Conservation (phyloP, 139 green algal genomes). For the Chlamydomonas schloesseri region DNA sequence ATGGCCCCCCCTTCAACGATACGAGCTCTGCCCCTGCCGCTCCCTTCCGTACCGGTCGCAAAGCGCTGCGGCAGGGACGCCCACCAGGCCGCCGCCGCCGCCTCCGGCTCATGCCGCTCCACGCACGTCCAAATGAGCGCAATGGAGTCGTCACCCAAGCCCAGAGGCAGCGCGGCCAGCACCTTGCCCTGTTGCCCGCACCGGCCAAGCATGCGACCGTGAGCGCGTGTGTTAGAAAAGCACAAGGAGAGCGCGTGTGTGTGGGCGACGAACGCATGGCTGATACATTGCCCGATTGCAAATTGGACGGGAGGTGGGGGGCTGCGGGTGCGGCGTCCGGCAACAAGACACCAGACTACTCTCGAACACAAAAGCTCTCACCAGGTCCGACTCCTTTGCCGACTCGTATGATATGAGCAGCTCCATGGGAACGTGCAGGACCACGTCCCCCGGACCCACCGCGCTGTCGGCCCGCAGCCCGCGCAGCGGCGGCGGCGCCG, state of each 20-base stretch:
- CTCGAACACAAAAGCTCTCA: too few relatives aligned
- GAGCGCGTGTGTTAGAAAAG: too few relatives aligned
- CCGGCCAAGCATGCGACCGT: too few relatives aligned
- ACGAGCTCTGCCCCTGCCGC: too few relatives aligned
- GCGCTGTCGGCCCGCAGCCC: slow-evolving; percentile 56
- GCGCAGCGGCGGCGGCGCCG: slow-evolving; percentile 45
- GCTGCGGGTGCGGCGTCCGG: too few relatives aligned
- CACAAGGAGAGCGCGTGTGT: too few relatives aligned
- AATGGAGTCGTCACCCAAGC: slow-evolving; percentile 64
- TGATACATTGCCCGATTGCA: too few relatives aligned
- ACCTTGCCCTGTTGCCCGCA: slow-evolving; percentile 59
- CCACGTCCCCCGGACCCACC: slow-evolving; percentile 52
- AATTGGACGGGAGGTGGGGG: too few relatives aligned
- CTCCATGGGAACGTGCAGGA: slow-evolving; percentile 59
- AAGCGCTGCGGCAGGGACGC: slow-evolving; percentile 62
- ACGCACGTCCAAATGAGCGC: slow-evolving; percentile 80
- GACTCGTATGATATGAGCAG: slow-evolving; percentile 72
- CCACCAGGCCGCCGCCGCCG: slow-evolving; percentile 62
- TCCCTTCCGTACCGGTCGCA: slow-evolving; percentile 62
- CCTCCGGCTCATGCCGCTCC: slow-evolving; percentile 69
- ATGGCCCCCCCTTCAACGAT: too few relatives aligned
- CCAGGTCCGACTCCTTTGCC: slow-evolving; percentile 66
- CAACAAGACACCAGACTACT: too few relatives aligned
- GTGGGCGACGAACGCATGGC: too few relatives aligned
- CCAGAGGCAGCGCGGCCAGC: slow-evolving; percentile 57